Evolutionary conservation across 805 yeast genomes (phyloP).

Genomic region (Lachancea waltii): DNA sequence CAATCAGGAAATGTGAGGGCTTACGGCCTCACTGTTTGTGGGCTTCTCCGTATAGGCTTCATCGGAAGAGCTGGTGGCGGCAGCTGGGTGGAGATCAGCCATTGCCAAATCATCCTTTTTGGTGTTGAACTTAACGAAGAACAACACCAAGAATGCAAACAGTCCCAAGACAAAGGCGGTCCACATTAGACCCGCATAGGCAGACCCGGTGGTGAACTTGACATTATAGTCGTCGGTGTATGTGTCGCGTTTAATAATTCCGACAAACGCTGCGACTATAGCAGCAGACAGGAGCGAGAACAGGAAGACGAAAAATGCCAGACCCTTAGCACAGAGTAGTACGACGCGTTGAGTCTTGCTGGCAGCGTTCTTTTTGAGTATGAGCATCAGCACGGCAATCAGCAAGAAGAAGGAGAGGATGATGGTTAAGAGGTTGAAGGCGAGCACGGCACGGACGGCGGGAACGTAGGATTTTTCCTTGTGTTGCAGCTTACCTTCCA

Average conservation of each 20-base stretch:
- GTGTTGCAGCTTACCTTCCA: constrained; percentile 27
- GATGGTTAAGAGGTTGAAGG: constrained; percentile 24
- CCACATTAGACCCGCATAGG: constrained; percentile 29
- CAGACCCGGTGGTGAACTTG: constrained; percentile 18
- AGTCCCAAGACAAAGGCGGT: constrained; percentile 25
- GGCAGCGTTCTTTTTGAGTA: constrained; percentile 2
- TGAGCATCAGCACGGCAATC: constrained; percentile 10
- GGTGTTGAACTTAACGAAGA: constrained; percentile 3
- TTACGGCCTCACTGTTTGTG: neutral
- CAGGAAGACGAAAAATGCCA: constrained; percentile 14
- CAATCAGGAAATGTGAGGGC: neutral
- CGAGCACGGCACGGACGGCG: constrained; percentile 28
- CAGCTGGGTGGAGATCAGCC: constrained; percentile 2
- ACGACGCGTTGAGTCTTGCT: neutral
- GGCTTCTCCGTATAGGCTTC: constrained; percentile 5
- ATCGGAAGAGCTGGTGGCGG: constrained; percentile 6
- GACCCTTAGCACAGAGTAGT: constrained; percentile 2
- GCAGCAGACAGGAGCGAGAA: constrained; percentile 28
- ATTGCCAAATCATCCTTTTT: neutral
- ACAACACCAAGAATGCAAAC: constrained; percentile 14
- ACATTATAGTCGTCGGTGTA: constrained; percentile 28
- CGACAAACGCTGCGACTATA: constrained; percentile 24
- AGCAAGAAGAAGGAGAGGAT: constrained; percentile 21
- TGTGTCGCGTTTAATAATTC: constrained; percentile 30
- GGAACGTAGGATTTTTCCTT: constrained; percentile 31